These are phyloP conservation scores for Xeromyces bisporus DNA, from an alignment of 495 filamentous ascomycete genomes.

Conservation along the genomic window DNA sequence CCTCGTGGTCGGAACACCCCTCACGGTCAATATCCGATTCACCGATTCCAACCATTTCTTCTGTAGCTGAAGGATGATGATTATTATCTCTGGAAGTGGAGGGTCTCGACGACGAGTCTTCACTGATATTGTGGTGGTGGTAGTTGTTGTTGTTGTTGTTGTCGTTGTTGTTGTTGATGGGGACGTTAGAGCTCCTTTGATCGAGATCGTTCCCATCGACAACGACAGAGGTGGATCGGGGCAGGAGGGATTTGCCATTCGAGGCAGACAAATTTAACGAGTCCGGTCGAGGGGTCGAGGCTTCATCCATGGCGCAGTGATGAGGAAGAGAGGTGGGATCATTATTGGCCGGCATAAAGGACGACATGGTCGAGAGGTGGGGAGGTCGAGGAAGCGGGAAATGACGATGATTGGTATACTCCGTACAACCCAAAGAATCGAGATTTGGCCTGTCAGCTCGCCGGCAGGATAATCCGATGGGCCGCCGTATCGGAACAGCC, in stretches of 20 bases:
- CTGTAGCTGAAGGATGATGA: constrained; percentile 34
- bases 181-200: no score
- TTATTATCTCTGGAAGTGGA: constrained; percentile 31
- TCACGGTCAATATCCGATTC: constrained; percentile 52
- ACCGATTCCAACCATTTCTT: constrained; percentile 56
- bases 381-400: constrained; percentile 4
- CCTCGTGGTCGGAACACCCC: constrained; percentile 52
- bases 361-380: constrained; percentile 27
- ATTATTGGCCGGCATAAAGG: constrained; percentile 67
- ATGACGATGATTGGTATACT: constrained; percentile 1
- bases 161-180: no score
- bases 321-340: constrained; percentile 42
- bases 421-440: background rate
- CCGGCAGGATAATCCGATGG: background rate
- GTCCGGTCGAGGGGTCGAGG: constrained; percentile 43
- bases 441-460: background rate
- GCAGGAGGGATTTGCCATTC: constrained; percentile 3
- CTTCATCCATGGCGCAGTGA: constrained; percentile 34
- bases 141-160: background rate
- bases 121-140: no score
- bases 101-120: constrained; percentile 37
- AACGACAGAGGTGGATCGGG: background rate
- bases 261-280: constrained; percentile 21
- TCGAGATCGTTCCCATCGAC: no score
- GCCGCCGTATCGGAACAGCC: no score